Percentiles rank a stretch among this genome's conserved stretches.
Evolutionary conservation across 176 grass and related monocot species (phyloP).

Genomic region (Musa beccarii): DNA sequence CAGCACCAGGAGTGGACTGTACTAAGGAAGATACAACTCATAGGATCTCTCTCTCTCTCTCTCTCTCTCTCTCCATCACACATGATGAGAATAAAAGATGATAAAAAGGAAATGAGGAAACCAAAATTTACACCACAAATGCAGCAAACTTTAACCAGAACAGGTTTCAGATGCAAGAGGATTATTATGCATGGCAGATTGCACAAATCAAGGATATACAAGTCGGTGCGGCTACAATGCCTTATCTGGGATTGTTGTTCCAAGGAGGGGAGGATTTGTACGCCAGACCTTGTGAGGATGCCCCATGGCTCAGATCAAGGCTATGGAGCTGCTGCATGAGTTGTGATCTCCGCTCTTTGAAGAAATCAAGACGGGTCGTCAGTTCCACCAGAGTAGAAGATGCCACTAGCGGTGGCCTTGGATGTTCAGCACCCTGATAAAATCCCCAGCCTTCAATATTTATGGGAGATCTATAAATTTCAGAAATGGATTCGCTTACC

Average conservation of each 20-base stretch:
- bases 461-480: neutral
- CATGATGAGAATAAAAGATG: neutral
- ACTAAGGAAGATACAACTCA: no score
- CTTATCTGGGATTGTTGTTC: constrained; percentile 62
- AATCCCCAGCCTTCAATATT: constrained; percentile 2
- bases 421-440: constrained; percentile 41
- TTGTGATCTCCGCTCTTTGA: constrained; percentile 87
- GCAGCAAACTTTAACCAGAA: neutral
- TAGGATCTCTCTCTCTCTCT: no score
- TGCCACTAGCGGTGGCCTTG: constrained; percentile 40
- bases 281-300: constrained; percentile 40
- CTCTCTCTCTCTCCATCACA: neutral
- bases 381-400: constrained; percentile 88
- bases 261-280: constrained; percentile 76
- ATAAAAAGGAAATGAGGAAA: neutral
- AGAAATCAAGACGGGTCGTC: constrained; percentile 88
- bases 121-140: constrained; percentile 14
- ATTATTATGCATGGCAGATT: neutral
- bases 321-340: constrained; percentile 95
- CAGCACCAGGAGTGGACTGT: no score
- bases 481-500: constrained; percentile 29
- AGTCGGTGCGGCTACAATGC: neutral
- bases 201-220: constrained; percentile 26
- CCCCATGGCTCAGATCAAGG: constrained; percentile 78
- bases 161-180: neutral